Conservation (phyloP, 1,139 yeast genomes). For the Pichia sp. region DNA sequence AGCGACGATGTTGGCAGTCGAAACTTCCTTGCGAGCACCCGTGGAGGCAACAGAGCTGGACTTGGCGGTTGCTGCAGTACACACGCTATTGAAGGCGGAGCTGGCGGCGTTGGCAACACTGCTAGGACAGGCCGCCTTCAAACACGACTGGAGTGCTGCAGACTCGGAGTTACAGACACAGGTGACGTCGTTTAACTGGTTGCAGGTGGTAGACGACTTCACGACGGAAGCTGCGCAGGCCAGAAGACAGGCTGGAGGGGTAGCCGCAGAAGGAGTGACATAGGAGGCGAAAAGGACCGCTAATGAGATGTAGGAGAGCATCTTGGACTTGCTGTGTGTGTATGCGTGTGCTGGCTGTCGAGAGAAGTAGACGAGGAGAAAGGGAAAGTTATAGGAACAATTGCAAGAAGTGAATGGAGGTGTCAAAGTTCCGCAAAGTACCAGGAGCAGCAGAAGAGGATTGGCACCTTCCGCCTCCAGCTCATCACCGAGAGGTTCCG, state of each 20-base stretch:
- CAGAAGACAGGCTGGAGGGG: slow-evolving; percentile 86
- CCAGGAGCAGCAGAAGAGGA: too few relatives aligned
- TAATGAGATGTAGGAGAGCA: slow-evolving; percentile 18
- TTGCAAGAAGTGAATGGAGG: too few relatives aligned
- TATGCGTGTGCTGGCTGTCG: not conserved
- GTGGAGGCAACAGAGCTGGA: slow-evolving; percentile 24
- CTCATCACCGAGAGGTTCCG: too few relatives aligned
- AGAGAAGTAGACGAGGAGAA: too few relatives aligned
- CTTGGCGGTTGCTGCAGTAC: slow-evolving; percentile 41
- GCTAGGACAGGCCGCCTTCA: slow-evolving; percentile 62
- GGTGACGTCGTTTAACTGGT: slow-evolving; percentile 53
- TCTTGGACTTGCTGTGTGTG: not conserved
- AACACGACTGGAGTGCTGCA: slow-evolving; percentile 52
- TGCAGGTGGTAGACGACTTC: slow-evolving; percentile 50
- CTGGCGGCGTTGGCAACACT: slow-evolving; percentile 55
- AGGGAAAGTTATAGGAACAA: too few relatives aligned
- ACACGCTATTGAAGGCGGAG: slow-evolving; percentile 51
- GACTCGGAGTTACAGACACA: slow-evolving; percentile 63
- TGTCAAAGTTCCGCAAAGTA: too few relatives aligned
- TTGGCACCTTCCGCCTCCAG: too few relatives aligned
- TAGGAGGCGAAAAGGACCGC: slow-evolving; percentile 32
- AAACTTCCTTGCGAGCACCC: slow-evolving; percentile 15
- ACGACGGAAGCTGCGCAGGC: slow-evolving; percentile 79
- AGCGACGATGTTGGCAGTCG: slow-evolving; percentile 20
- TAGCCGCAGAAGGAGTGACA: slow-evolving; percentile 52